phyloP scores from a whole-genome alignment of 495 filamentous ascomycete species.

The Penicillium cataractarum region DNA sequence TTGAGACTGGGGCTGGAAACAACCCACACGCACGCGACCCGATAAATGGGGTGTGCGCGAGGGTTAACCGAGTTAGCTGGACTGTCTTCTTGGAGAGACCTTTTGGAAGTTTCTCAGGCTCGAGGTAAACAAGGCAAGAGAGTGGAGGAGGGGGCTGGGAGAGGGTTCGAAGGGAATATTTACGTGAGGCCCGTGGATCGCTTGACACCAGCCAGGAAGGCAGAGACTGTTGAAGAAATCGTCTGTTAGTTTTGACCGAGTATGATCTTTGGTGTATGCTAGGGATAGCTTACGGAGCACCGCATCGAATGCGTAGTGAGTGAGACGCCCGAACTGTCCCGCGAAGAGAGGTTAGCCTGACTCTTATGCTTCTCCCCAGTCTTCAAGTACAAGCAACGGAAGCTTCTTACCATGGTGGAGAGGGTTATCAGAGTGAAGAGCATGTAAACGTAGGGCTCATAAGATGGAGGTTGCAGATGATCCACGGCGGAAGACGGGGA shows the following conservation, averaged over 20 bases:
- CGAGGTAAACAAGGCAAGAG: background rate
- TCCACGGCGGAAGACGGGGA: constrained; percentile 23
- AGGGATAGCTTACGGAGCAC: constrained; percentile 70
- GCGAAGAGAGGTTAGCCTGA: background rate
- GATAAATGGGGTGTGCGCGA: constrained; percentile 34
- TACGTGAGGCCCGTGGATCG: constrained; percentile 98
- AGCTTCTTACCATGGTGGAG: constrained; percentile 28
- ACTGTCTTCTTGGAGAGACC: background rate
- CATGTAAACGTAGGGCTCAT: constrained; percentile 7
- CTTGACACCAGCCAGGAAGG: constrained; percentile 94
- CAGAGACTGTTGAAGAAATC: constrained; percentile 66
- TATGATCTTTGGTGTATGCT: background rate
- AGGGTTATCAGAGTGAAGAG: constrained; percentile 9
- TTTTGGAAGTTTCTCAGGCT: background rate
- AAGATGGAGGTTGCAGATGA: constrained; percentile 15
- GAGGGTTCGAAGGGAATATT: constrained; percentile 41
- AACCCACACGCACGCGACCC: constrained; percentile 40
- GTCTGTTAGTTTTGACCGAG: constrained; percentile 28
- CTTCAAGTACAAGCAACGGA: background rate
- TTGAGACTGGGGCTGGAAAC: constrained; percentile 76
- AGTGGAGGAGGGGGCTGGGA: constrained; percentile 4
- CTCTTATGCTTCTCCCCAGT: background rate
- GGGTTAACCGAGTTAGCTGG: constrained; percentile 38
- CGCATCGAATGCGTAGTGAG: constrained; percentile 96
- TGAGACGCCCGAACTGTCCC: constrained; percentile 82